These are phyloP conservation scores for Suhomyces bribrorum DNA, from an alignment of 1,139 yeast genomes.

Conservation along the genomic window DNA sequence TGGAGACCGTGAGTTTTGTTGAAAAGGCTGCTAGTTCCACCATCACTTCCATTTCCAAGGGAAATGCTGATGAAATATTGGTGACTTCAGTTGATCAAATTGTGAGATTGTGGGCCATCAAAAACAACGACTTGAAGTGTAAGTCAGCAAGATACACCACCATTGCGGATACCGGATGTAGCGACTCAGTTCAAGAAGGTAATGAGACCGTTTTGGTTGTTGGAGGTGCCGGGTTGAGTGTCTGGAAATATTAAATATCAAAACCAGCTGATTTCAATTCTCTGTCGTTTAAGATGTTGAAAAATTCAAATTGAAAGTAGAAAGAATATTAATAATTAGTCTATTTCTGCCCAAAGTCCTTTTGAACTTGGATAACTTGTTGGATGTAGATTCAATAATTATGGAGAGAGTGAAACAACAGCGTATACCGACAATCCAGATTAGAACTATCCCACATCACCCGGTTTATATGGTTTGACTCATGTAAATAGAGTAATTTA, in stretches of 20 bases:
- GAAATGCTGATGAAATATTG: conserved; percentile 28
- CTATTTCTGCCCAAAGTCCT: too few species aligned
- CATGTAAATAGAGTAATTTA: too few species aligned
- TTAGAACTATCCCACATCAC: too few species aligned
- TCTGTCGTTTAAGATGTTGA: too few species aligned
- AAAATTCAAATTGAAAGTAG: too few species aligned
- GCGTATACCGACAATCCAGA: too few species aligned
- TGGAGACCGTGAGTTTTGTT: conserved; percentile 33
- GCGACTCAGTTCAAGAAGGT: conserved; percentile 39
- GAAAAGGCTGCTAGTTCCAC: conserved; percentile 82
- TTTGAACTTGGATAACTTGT: too few species aligned
- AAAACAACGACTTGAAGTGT: conserved; percentile 33
- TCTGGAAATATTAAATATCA: conserved; percentile 38
- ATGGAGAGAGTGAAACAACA: too few species aligned
- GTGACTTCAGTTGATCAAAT: conserved; percentile 80
- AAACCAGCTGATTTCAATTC: too few species aligned
- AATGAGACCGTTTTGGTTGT: conserved; percentile 39
- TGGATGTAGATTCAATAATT: too few species aligned
- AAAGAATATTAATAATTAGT: too few species aligned
- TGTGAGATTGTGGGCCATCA: conserved; percentile 60
- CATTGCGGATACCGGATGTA: conserved; percentile 87
- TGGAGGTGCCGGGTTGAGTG: conserved; percentile 74
- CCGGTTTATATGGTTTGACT: too few species aligned
- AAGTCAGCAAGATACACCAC: conserved; percentile 62
- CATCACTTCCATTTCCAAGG: conserved; percentile 60